A percentile compares a stretch with the other conserved stretches of the same genome.
phyloP scores from a whole-genome alignment of 2,329 filamentous ascomycete genomes.

The Fusarium temperatum region DNA sequence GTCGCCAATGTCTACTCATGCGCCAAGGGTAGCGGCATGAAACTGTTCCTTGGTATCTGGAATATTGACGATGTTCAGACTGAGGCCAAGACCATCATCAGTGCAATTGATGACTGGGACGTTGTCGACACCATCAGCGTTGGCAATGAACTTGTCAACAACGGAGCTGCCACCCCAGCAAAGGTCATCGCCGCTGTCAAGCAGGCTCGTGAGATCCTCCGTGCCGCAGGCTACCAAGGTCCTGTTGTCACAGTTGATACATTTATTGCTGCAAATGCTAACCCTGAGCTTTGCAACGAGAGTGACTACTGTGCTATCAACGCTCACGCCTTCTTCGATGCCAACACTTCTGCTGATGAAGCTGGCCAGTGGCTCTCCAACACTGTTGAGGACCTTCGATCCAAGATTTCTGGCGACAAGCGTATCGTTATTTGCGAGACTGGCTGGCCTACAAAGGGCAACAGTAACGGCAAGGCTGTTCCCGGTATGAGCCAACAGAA shows the following conservation, averaged over 20 bases:
- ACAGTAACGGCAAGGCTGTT: constrained; percentile 72
- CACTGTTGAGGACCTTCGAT: constrained; percentile 59
- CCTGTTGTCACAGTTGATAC: constrained; percentile 85
- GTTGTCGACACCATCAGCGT: constrained; percentile 76
- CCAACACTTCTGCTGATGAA: constrained; percentile 63
- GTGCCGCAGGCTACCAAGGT: constrained; percentile 72
- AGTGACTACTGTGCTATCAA: constrained; percentile 86
- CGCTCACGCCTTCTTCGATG: constrained; percentile 85
- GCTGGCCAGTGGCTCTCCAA: constrained; percentile 74
- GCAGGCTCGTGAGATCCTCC: constrained; percentile 66
- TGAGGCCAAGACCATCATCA: constrained; percentile 69
- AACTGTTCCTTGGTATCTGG: constrained; percentile 80
- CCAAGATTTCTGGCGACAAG: constrained; percentile 59
- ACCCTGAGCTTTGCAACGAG: constrained; percentile 74
- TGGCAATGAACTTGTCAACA: constrained; percentile 84
- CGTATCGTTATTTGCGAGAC: constrained; percentile 80
- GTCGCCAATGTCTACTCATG: constrained; percentile 69
- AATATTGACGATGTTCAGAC: constrained; percentile 64
- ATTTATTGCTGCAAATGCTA: constrained; percentile 70
- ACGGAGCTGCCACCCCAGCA: constrained; percentile 60
- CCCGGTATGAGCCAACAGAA: constrained; percentile 74
- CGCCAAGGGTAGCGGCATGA: constrained; percentile 70
- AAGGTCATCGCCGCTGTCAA: constrained; percentile 68
- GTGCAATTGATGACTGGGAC: constrained; percentile 72
- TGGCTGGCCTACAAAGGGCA: constrained; percentile 81